Percentiles rank a stretch among this genome's conserved stretches.
These are phyloP conservation scores for Lecanicillium sp. DNA, from an alignment of 2,329 filamentous ascomycete species.

Conservation along the genomic window DNA sequence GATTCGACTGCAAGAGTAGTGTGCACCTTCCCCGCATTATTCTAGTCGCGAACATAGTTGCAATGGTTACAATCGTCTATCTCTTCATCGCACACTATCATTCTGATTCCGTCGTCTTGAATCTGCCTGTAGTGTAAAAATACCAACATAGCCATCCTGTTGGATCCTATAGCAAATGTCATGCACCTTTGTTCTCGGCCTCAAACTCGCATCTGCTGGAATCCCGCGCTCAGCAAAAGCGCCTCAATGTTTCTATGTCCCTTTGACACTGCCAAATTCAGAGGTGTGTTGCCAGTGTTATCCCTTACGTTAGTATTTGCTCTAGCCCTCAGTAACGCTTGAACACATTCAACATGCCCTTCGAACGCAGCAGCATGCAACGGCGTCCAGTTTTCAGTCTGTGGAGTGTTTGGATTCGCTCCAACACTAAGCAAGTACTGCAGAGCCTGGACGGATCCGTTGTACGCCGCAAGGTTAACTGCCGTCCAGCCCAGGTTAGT, in stretches of 20 bases:
- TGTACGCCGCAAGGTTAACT: not conserved
- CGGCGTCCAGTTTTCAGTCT: constrained; percentile 2
- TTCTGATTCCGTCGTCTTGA: too few species aligned
- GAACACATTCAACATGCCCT: not conserved
- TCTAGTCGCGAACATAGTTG: too few species aligned
- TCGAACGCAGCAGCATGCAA: constrained; percentile 1
- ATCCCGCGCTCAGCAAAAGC: not conserved
- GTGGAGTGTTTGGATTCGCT: not conserved
- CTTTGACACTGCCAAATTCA: not conserved
- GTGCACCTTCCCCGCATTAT: too few species aligned
- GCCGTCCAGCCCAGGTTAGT: constrained; percentile 1
- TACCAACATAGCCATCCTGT: too few species aligned
- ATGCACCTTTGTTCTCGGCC: too few species aligned
- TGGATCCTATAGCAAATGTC: too few species aligned
- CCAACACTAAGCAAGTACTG: not conserved
- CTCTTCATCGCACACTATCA: too few species aligned
- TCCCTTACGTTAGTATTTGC: not conserved
- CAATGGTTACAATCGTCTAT: too few species aligned
- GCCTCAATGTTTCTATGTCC: constrained; percentile 1
- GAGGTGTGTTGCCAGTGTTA: not conserved
- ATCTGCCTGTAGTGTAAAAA: too few species aligned
- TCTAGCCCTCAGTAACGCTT: not conserved
- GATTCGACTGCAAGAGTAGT: too few species aligned
- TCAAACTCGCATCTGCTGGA: not conserved
- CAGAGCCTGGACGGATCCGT: not conserved